Percentiles rank a stretch among this genome's conserved stretches.
Conservation (phyloP, 2,329 filamentous ascomycete species). For the Xylariaceae sp. region DNA sequence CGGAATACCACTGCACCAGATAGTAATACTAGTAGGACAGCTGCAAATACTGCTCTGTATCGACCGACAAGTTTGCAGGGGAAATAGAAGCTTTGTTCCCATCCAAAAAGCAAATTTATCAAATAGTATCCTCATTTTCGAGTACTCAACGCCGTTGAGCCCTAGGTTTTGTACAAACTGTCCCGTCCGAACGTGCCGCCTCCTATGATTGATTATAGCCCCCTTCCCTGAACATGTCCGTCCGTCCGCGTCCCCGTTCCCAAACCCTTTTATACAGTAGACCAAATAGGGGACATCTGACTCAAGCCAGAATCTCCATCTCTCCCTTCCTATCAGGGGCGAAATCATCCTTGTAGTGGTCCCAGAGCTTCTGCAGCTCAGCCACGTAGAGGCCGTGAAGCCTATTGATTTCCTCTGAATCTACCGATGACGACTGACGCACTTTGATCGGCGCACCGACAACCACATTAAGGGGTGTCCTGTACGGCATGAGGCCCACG, state of each 20-base stretch:
- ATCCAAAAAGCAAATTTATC: too few relatives aligned
- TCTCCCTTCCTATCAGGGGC: slow-evolving; percentile 57
- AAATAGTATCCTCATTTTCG: too few relatives aligned
- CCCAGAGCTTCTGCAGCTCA: slow-evolving; percentile 69
- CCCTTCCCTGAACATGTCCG: neutral
- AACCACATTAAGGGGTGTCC: slow-evolving; percentile 80
- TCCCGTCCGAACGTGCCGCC: too few relatives aligned
- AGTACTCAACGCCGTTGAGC: too few relatives aligned
- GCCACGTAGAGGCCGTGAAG: slow-evolving; percentile 73
- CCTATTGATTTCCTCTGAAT: slow-evolving; percentile 70
- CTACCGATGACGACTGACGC: slow-evolving; percentile 55
- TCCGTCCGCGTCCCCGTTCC: neutral
- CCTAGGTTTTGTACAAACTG: too few relatives aligned
- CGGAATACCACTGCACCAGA: too few relatives aligned
- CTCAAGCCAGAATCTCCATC: slow-evolving; percentile 52
- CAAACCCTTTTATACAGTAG: neutral
- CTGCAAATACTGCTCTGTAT: too few relatives aligned
- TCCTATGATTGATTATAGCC: too few relatives aligned
- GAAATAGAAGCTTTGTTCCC: too few relatives aligned
- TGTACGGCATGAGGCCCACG: slow-evolving; percentile 91
- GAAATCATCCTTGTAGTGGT: slow-evolving; percentile 73
- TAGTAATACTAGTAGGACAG: too few relatives aligned
- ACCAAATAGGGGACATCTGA: too few relatives aligned
- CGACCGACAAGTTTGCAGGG: too few relatives aligned
- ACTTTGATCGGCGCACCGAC: slow-evolving; percentile 78